phyloP scores from a whole-genome alignment of 495 filamentous ascomycete species.

The Penicillium cosmopolitanum region DNA sequence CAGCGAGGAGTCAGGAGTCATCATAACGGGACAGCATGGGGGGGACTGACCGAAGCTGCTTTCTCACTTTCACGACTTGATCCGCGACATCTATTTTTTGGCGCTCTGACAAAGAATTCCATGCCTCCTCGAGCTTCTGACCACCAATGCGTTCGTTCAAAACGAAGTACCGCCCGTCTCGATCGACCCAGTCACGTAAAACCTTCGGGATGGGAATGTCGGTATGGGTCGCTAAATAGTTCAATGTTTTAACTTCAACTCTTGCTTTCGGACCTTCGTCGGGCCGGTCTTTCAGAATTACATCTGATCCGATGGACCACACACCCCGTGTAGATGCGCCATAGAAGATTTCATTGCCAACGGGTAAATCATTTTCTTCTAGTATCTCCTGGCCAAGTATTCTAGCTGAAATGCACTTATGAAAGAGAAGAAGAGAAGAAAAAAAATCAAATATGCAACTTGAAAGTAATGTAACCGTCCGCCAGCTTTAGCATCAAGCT shows the following conservation, averaged over 20 bases:
- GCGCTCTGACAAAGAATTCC: conserved; percentile 15
- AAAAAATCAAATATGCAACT: too few species aligned
- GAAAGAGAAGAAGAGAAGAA: too few species aligned
- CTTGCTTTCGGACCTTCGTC: conserved; percentile 32
- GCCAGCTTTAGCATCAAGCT: too few species aligned
- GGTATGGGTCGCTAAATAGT: conserved; percentile 23
- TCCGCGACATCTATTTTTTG: too few species aligned
- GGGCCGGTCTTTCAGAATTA: conserved; percentile 38
- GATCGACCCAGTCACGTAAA: conserved; percentile 37
- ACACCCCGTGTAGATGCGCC: too few species aligned
- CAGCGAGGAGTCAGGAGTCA: too few species aligned
- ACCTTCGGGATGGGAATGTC: conserved; percentile 36
- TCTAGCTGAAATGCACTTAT: too few species aligned
- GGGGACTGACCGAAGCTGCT: conserved; percentile 31
- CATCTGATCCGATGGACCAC: conserved; percentile 35
- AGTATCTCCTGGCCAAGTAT: too few species aligned
- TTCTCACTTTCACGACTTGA: conserved; percentile 18
- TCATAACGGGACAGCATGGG: too few species aligned
- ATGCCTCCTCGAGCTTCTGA: conserved; percentile 35
- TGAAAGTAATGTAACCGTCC: too few species aligned
- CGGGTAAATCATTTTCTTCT: too few species aligned
- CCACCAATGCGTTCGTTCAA: conserved; percentile 33
- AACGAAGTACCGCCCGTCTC: conserved; percentile 35
- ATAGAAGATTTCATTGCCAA: too few species aligned
- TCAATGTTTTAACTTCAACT: conserved; percentile 31